Percentiles rank a stretch among this genome's conserved stretches.
phyloP scores from a whole-genome alignment of 2,329 filamentous ascomycete genomes.

The Blastomyces emzantsi region DNA sequence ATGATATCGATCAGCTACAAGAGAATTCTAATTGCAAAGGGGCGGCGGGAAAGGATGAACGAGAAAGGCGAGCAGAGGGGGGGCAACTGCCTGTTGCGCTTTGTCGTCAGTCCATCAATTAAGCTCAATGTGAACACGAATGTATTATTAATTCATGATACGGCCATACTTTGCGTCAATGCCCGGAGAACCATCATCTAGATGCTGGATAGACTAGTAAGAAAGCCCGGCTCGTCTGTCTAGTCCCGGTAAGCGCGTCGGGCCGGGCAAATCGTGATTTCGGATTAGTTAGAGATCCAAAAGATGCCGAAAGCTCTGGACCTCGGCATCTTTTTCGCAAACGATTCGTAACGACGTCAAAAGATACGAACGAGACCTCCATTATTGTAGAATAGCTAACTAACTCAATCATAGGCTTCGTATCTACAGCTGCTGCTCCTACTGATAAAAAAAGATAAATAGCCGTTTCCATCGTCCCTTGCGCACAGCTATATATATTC shows the following conservation, averaged over 20 bases:
- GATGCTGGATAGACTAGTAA: background rate
- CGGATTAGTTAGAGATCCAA: no score
- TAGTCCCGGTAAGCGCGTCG: background rate
- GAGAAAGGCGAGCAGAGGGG: no score
- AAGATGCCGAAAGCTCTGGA: background rate
- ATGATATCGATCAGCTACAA: background rate
- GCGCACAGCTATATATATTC: background rate
- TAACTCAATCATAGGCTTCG: no score
- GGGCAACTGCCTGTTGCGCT: background rate
- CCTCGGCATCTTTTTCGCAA: slow-evolving; percentile 2
- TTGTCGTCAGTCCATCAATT: background rate
- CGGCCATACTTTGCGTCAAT: background rate
- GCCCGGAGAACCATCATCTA: no score
- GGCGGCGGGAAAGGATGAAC: background rate
- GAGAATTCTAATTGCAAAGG: background rate
- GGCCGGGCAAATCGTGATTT: background rate
- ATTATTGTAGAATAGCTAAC: background rate
- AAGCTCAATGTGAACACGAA: background rate
- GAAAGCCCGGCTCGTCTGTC: background rate
- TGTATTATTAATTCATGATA: background rate
- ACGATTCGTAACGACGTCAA: no score
- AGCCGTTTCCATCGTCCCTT: background rate
- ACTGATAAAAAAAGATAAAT: background rate
- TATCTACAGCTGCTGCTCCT: background rate
- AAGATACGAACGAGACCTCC: background rate